Base-by-base conservation (phyloP, 331 rosid species). In the Stylosanthes scabra region DNA sequence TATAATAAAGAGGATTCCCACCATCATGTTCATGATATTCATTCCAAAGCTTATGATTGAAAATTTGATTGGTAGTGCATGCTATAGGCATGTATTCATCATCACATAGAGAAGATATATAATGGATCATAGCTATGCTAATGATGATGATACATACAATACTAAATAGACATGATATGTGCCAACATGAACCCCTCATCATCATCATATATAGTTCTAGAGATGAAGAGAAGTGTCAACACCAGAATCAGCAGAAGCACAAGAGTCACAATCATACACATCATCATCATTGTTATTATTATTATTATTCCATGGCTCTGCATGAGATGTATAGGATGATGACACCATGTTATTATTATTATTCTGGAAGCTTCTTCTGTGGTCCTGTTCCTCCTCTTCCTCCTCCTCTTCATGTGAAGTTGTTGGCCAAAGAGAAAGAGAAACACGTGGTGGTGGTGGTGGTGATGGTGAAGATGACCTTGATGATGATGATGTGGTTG, bases 171-270 rank as follows among this genome's bases (percentile, higher is more conserved):
- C 25, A 20, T 20, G 25, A 20, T 20, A 20, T 20, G 25, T 20
- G 25, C 25, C 25, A 20, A n/a, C n/a, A n/a, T n/a, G n/a, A n/a
- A n/a, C n/a, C n/a, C n/a, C n/a, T n/a, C 37, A 31, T 31, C 58
- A 79, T 40, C 45, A 59, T 20, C 45, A 29, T 54, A 60, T 41
- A 55, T 39, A 44, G 58, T 78, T 81, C 88, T 70, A 94, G 61
- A 94, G 86, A 82, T 87, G 99, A 79, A 94, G 99, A 72, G 97
- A 91, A 74, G 99, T 94, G 84, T 94, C 97, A 58, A 94, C 90
- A 50, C 83, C 93, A 70, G 76, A 71, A 45, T 78, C 57, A 51
- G 78, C 64, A 58, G 66, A 87, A 67, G 86, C 80, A 45, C 42
- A 63, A 14, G 75, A 66, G 63, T 78, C 80, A 28, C 50, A 55